A percentile compares a stretch with the other conserved stretches of the same genome.
Conservation (phyloP, 2,329 filamentous ascomycete species). For the Fusarium redolens region DNA sequence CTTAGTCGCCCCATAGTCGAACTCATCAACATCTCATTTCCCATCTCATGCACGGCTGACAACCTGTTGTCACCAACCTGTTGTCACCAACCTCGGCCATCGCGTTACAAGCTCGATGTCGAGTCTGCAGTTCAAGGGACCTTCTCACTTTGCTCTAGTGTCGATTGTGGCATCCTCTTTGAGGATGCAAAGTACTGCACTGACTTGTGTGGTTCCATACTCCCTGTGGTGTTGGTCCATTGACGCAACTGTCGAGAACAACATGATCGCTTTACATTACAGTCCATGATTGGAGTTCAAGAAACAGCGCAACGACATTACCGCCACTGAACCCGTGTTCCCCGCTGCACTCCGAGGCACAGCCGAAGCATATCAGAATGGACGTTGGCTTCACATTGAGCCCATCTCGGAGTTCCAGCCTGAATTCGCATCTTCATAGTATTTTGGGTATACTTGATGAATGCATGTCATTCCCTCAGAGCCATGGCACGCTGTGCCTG, state of each 20-base stretch:
- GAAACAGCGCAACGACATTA: slow-evolving; percentile 38
- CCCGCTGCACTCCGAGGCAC: slow-evolving; percentile 38
- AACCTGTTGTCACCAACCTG: slow-evolving; percentile 39
- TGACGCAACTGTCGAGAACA: slow-evolving; percentile 8
- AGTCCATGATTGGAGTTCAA: slow-evolving; percentile 18
- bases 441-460: slow-evolving; percentile 22
- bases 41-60: slow-evolving; percentile 38
- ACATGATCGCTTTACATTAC: slow-evolving; percentile 2
- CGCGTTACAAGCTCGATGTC: slow-evolving; percentile 31
- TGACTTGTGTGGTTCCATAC: slow-evolving; percentile 6
- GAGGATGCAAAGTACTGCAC: slow-evolving; percentile 7
- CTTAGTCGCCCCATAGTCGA: slow-evolving; percentile 26
- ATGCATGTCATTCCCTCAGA: slow-evolving; percentile 20
- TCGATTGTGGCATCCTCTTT: background rate
- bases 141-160: slow-evolving; percentile 38
- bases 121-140: slow-evolving; percentile 17
- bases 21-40: slow-evolving; percentile 43
- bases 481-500: slow-evolving; percentile 24
- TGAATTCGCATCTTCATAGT: slow-evolving; percentile 9
- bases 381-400: slow-evolving; percentile 15
- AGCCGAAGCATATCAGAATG: slow-evolving; percentile 41
- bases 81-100: slow-evolving; percentile 39
- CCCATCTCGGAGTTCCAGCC: slow-evolving; percentile 6
- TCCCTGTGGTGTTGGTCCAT: slow-evolving; percentile 2
- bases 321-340: slow-evolving; percentile 20